A percentile compares a stretch with the other conserved stretches of the same genome.
phyloP scores from a whole-genome alignment of 2,329 filamentous ascomycete genomes.

The Paramyrothecium sp. region DNA sequence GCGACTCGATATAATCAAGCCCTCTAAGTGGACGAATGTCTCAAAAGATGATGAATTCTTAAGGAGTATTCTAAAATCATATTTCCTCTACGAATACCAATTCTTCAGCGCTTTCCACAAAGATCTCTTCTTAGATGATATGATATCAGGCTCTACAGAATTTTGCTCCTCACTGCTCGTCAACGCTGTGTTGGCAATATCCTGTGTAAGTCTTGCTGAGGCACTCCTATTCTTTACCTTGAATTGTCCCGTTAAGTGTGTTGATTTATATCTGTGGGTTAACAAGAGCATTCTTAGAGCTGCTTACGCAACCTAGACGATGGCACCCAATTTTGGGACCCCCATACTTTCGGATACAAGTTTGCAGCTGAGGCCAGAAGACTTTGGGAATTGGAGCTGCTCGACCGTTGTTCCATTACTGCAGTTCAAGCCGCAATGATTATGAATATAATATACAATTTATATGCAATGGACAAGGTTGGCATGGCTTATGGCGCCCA shows the following conservation, averaged over 20 bases:
- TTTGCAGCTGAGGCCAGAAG: neutral
- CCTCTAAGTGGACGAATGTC: conserved; percentile 12
- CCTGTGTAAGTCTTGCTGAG: conserved; percentile 6
- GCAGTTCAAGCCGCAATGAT: neutral
- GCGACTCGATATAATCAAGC: conserved; percentile 16
- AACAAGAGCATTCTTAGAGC: too few relatives aligned
- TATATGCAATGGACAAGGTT: neutral
- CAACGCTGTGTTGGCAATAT: conserved; percentile 7
- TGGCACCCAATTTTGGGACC: neutral
- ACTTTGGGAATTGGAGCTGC: neutral
- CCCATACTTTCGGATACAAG: neutral
- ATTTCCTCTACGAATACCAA: conserved; percentile 13
- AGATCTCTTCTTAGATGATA: conserved; percentile 14
- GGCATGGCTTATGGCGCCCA: neutral
- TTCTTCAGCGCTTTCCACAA: conserved; percentile 11
- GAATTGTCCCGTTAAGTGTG: too few relatives aligned
- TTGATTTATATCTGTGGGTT: too few relatives aligned
- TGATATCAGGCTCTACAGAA: conserved; percentile 1
- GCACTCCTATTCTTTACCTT: too few relatives aligned
- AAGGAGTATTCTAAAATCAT: conserved; percentile 8
- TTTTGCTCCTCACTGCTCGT: conserved; percentile 12
- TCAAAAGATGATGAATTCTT: conserved; percentile 10
- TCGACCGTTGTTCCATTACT: neutral
- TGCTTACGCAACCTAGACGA: too few relatives aligned
- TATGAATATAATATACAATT: neutral